These are phyloP conservation scores for Pseudopyrenochaeta lycopersici DNA, from an alignment of 2,329 filamentous ascomycete species.

Conservation along the genomic window DNA sequence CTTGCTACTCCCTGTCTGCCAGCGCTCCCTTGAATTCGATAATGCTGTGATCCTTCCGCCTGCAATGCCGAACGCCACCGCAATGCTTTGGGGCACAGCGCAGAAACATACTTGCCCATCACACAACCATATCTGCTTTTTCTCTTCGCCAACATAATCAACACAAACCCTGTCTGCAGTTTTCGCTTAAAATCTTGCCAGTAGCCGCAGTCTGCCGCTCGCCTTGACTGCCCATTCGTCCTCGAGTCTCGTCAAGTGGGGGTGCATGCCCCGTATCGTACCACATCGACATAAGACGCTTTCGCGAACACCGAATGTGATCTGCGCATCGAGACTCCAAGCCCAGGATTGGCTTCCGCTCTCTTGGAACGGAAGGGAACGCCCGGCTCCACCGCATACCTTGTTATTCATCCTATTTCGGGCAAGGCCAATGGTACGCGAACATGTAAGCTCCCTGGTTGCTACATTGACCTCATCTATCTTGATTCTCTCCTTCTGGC, in stretches of 20 bases:
- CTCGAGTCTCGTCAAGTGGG: not conserved
- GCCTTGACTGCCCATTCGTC: conserved; percentile 3
- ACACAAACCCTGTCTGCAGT: conserved; percentile 2
- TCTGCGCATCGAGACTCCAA: conserved; percentile 6
- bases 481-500: too few relatives aligned
- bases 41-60: conserved; percentile 1
- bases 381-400: not conserved
- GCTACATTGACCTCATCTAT: not conserved
- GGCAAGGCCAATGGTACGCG: not conserved
- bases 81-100: not conserved
- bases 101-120: not conserved
- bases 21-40: not conserved
- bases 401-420: conserved; percentile 1
- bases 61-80: conserved; percentile 3
- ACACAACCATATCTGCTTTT: conserved; percentile 1
- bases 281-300: conserved; percentile 1
- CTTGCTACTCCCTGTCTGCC: not conserved
- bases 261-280: conserved; percentile 7
- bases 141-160: conserved; percentile 2
- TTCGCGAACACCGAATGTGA: conserved; percentile 4
- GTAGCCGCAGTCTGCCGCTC: conserved; percentile 1
- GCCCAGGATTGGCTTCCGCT: conserved; percentile 8
- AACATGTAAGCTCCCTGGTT: not conserved
- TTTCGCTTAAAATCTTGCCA: not conserved
- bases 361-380: conserved; percentile 1